Evolutionary conservation across 1,284 basidiomycete genomes (phyloP).

Genomic region (Schizophyllum commune): DNA sequence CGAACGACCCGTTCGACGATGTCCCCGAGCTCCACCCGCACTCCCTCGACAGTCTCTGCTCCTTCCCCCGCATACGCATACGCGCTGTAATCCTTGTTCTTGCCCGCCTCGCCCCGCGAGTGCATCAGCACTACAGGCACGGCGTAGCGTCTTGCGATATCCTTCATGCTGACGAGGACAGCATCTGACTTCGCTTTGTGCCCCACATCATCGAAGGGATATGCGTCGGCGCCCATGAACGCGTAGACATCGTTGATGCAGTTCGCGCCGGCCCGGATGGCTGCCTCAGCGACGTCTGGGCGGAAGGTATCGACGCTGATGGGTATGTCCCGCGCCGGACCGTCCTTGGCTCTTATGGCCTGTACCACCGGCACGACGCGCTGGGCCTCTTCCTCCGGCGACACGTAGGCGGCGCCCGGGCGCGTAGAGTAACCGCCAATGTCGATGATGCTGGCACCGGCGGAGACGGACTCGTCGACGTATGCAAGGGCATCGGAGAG

Average conservation of each 20-base stretch:
- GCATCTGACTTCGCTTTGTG: conserved; percentile 22
- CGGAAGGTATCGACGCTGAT: conserved; percentile 95
- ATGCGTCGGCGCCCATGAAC: conserved; percentile 58
- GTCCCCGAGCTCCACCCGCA: conserved; percentile 67
- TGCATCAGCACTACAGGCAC: conserved; percentile 91
- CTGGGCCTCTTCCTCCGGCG: conserved; percentile 64
- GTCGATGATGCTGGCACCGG: conserved; percentile 78
- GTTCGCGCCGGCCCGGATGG: conserved; percentile 80
- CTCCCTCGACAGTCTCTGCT: conserved; percentile 59
- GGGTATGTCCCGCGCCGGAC: conserved; percentile 23
- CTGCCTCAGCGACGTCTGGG: conserved; percentile 69
- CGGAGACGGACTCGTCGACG: conserved; percentile 33
- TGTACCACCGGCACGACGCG: conserved; percentile 71
- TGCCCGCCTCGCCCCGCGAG: conserved; percentile 73
- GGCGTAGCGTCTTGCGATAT: conserved; percentile 50
- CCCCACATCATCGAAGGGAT: conserved; percentile 27
- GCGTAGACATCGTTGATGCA: conserved; percentile 94
- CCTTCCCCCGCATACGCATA: conserved; percentile 32
- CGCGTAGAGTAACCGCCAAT: conserved; percentile 93
- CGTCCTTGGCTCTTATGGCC: conserved; percentile 26
- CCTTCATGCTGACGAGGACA: conserved; percentile 55
- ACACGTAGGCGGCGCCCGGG: conserved; percentile 67
- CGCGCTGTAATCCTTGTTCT: conserved; percentile 60
- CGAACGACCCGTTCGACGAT: conserved; percentile 67
- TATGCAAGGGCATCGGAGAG: conserved; percentile 45